Base-by-base conservation (phyloP, 139 green algal genomes). In the Picochlorum sp. region DNA sequence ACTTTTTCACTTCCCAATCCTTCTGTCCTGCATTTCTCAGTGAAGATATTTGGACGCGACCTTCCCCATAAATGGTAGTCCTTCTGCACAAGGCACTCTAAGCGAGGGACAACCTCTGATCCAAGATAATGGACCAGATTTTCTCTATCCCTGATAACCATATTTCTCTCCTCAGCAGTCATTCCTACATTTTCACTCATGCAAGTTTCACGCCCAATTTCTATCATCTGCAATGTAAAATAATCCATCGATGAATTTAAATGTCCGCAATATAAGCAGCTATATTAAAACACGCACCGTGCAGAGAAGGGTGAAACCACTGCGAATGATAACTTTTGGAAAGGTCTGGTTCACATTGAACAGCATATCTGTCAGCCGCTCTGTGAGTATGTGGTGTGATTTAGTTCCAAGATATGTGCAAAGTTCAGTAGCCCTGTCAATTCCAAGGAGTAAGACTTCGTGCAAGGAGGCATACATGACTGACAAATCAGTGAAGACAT, bases 1-100 rank as follows among this genome's bases (percentile, higher is more conserved):
- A 66, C 60, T 1, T 66, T 66, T 57, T 66, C 60, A 57, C 60
- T 44, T n/a, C 60, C 60, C 31, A 66, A 16, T 21, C 28, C 34
- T 41, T 41, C 34, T 13, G 34, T 41, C 6, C 34, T 41, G 34
- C 34, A 41, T 41, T 41, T 41, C 8, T 41, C 34, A 11, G 34
- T 41, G 34, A 41, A 41, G 8, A 41, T 11, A 41, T 26, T 55
- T 16, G 15, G 47, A 18, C 47, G n/a, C 0, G n/a, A 26, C 47
- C 47, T 55, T 51, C 58, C 58, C 60, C 60, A 66, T 1, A 66
- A 20, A 18, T 18, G 31, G 31, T 66, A 66, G 18, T 66, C 60
- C 20, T 56, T 20, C 18, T 57, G 60, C 14, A 66, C 60, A 18
- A 66, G 14, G 14, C 11, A 49, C 1, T 66, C 60, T 44, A 66